A percentile compares a stretch with the other conserved stretches of the same genome.
Evolutionary conservation across 192 early-diverging fungal genomes (phyloP).

Genomic region (Podila clonocystis): DNA sequence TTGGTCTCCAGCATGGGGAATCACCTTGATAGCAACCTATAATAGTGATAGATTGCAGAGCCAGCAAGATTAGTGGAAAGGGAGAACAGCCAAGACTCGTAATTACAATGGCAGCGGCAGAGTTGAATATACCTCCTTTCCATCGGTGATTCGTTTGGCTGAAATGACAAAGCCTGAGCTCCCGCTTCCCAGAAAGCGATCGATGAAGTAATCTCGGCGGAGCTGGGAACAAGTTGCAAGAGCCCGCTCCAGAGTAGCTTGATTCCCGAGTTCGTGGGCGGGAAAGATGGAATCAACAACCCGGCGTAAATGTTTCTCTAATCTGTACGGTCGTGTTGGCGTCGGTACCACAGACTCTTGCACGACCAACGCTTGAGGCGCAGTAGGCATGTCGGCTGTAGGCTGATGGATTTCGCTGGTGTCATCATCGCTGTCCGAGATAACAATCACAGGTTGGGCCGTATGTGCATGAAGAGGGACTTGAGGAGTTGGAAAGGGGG

Average conservation of each 20-base stretch:
- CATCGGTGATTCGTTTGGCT: conserved; percentile 12
- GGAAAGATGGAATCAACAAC: conserved; percentile 20
- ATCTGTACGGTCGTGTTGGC: neutral
- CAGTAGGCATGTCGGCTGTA: neutral
- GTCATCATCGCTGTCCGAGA: conserved; percentile 6
- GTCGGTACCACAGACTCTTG: no score
- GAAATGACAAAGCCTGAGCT: conserved; percentile 22
- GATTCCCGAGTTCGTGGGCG: neutral
- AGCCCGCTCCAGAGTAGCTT: neutral
- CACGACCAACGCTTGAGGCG: no score
- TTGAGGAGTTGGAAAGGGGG: neutral
- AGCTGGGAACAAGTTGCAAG: conserved; percentile 1
- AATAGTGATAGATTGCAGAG: neutral
- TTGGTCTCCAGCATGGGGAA: conserved; percentile 4
- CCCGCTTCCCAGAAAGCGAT: conserved; percentile 15
- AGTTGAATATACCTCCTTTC: conserved; percentile 6
- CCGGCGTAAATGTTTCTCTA: neutral
- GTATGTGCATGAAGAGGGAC: neutral
- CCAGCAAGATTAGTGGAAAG: neutral
- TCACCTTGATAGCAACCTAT: conserved; percentile 22
- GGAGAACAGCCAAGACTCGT: neutral
- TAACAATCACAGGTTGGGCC: conserved; percentile 5
- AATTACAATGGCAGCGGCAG: neutral
- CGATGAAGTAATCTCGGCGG: conserved; percentile 7
- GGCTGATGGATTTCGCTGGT: no score